phyloP scores from a whole-genome alignment of 2,329 filamentous ascomycete species.

The Fusarium redolens region DNA sequence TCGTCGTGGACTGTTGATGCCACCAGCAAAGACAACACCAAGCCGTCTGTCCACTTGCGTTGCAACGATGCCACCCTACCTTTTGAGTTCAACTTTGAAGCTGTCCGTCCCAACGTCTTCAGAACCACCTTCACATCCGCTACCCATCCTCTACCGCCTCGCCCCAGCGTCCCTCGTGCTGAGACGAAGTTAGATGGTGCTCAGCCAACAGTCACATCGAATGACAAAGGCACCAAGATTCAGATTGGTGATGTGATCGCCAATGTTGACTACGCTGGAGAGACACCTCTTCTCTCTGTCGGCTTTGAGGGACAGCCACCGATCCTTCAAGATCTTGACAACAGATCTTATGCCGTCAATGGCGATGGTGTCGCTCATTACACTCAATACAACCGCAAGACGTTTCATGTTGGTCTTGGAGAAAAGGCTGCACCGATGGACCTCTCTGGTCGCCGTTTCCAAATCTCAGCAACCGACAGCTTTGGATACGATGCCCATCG shows the following conservation, averaged over 20 bases:
- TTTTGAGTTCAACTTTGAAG: conserved; percentile 72
- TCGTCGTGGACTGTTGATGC: conserved; percentile 40
- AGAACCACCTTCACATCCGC: conserved; percentile 73
- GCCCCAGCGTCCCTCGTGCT: conserved; percentile 67
- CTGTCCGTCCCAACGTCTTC: conserved; percentile 71
- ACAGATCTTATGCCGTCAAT: conserved; percentile 74
- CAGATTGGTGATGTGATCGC: conserved; percentile 62
- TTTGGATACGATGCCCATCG: conserved; percentile 79
- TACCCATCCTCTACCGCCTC: conserved; percentile 72
- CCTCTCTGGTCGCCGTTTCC: conserved; percentile 73
- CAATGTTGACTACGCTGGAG: conserved; percentile 66
- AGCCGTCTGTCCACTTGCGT: conserved; percentile 36
- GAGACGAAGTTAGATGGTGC: conserved; percentile 46
- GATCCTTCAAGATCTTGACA: conserved; percentile 71
- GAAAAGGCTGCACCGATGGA: conserved; percentile 81
- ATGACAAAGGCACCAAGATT: conserved; percentile 55
- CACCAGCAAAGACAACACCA: conserved; percentile 47
- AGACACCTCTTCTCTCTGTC: conserved; percentile 67
- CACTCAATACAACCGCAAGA: conserved; percentile 69
- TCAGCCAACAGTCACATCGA: conserved; percentile 47
- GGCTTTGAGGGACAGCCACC: conserved; percentile 60
- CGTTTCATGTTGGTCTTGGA: conserved; percentile 76
- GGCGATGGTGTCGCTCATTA: conserved; percentile 73
- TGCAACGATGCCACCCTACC: conserved; percentile 46
- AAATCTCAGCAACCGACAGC: conserved; percentile 75